Evolutionary conservation across 2,329 filamentous ascomycete genomes (phyloP), one percentile per base, ranked within the genome.

Genomic region (Hypoxylon sp.): DNA sequence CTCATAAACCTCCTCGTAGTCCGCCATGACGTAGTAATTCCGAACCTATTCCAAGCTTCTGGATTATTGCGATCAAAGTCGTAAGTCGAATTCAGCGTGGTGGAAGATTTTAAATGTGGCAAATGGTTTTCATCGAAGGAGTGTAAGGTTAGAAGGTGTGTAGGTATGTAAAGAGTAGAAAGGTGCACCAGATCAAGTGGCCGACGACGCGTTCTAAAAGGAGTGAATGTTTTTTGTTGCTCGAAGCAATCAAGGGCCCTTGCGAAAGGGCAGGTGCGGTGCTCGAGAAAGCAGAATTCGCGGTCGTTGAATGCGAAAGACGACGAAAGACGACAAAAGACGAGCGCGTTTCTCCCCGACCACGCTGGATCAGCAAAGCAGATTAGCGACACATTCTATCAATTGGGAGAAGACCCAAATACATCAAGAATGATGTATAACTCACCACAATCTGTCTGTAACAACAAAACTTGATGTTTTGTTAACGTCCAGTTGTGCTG

Each of bases 1-100:
- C 77, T 93, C 92, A 48, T 65, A 70, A n/a, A 19, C 59, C 34
- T 68, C 67, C 3, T 87, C 85, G 78, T 88, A 87, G 64, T 85
- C 84, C 27, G 84, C 84, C 85, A 87, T 87, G 71, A 37, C 68
- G 63, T 14, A 50, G 41, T 30, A 7, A 27, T 48, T 19, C 19
- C 23, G 50, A 8, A 11, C 11, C 16, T 29, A 29, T 53, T 39
- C 27, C 11, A 12, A 53, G 56, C 25, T 39, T 14, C 5, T 34
- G 23, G 47, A 11, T 27, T 43, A 32, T 50, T 21, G 30, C 34
- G n/a, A 63, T 58, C 1, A 47, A 63, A n/a, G 45, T 25, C 19
- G 16, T 3, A 19, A 27, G 21, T 23, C 8, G 16, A 32, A 29
- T 53, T 48, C 27, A 19, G 46, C 11, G 23, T 16, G 9, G 6